Percentiles rank a stretch among this genome's conserved stretches.
Evolutionary conservation across 805 yeast genomes (phyloP).

Genomic region (Metschnikowia reukaufii): DNA sequence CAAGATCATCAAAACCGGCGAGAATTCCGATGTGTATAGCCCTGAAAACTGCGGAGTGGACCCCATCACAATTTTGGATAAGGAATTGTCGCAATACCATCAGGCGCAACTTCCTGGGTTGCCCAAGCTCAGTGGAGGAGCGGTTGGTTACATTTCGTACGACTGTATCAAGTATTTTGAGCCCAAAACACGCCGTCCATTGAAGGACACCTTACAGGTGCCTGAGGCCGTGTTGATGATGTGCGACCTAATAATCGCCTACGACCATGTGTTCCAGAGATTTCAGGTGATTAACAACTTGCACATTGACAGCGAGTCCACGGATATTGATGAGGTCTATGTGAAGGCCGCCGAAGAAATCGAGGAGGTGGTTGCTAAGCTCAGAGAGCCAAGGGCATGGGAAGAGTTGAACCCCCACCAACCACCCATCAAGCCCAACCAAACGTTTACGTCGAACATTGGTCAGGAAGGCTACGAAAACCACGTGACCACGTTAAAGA

Average conservation of each 20-base stretch:
- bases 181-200: slow-evolving; percentile 75
- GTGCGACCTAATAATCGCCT: slow-evolving; percentile 85
- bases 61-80: slow-evolving; percentile 73
- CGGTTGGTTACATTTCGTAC: slow-evolving; percentile 91
- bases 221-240: slow-evolving; percentile 95
- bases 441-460: slow-evolving; percentile 78
- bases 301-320: slow-evolving; percentile 34
- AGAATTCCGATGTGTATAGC: slow-evolving; percentile 38
- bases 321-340: slow-evolving; percentile 44
- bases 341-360: slow-evolving; percentile 58
- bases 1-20: slow-evolving; percentile 82
- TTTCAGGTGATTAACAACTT: slow-evolving; percentile 88
- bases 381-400: slow-evolving; percentile 47
- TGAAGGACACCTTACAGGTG: slow-evolving; percentile 75
- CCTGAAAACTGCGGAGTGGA: slow-evolving; percentile 55
- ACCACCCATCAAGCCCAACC: slow-evolving; percentile 64
- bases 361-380: slow-evolving; percentile 48
- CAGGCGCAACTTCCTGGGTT: slow-evolving; percentile 82
- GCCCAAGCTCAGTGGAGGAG: slow-evolving; percentile 89
- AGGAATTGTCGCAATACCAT: slow-evolving; percentile 61
- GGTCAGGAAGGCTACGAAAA: slow-evolving; percentile 92
- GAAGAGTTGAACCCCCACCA: slow-evolving; percentile 65
- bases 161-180: slow-evolving; percentile 97
- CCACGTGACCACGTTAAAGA: slow-evolving; percentile 72
- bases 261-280: slow-evolving; percentile 91